These are phyloP conservation scores for Rhododendron henanense DNA, from an alignment of 148 eudicot genomes.

Conservation along the genomic window DNA sequence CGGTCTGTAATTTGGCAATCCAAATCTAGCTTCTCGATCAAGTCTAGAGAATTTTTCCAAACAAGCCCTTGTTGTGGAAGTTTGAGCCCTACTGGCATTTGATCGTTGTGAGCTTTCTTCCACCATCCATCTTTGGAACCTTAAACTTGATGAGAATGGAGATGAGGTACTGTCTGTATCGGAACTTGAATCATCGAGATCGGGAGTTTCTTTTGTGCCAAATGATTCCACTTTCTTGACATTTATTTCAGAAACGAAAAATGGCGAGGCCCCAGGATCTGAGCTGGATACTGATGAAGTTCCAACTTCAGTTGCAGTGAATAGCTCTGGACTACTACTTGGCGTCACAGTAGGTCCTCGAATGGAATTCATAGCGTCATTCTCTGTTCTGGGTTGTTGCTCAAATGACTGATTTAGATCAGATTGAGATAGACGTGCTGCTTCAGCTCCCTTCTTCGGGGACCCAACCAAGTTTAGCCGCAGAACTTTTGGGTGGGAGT, in stretches of 20 bases:
- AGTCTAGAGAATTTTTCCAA: slow-evolving; percentile 42
- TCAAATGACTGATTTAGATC: slow-evolving; percentile 28
- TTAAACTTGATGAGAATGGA: slow-evolving; percentile 65
- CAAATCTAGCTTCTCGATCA: slow-evolving; percentile 47
- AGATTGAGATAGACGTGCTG: slow-evolving; percentile 26
- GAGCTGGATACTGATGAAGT: slow-evolving; percentile 90
- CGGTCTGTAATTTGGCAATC: slow-evolving; percentile 44
- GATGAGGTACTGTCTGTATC: slow-evolving; percentile 64
- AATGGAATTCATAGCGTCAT: slow-evolving; percentile 20
- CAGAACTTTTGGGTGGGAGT: slow-evolving; percentile 75
- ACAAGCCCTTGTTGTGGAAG: slow-evolving; percentile 37
- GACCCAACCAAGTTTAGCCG: slow-evolving; percentile 73
- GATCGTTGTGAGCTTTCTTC: slow-evolving; percentile 35
- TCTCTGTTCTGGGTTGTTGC: slow-evolving; percentile 21
- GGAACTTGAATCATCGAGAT: slow-evolving; percentile 42
- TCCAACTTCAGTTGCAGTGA: slow-evolving; percentile 84
- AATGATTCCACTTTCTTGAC: slow-evolving; percentile 43
- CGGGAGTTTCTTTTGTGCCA: slow-evolving; percentile 32
- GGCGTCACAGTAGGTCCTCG: slow-evolving; percentile 85
- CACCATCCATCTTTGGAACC: slow-evolving; percentile 77
- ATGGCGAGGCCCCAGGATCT: slow-evolving; percentile 77
- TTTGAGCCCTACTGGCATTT: slow-evolving; percentile 15
- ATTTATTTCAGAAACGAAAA: slow-evolving; percentile 38
- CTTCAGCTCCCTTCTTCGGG: slow-evolving; percentile 48
- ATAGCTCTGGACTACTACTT: slow-evolving; percentile 80